phyloP scores from a whole-genome alignment of 176 grass and related monocot species.

The Eragrostis curvula region DNA sequence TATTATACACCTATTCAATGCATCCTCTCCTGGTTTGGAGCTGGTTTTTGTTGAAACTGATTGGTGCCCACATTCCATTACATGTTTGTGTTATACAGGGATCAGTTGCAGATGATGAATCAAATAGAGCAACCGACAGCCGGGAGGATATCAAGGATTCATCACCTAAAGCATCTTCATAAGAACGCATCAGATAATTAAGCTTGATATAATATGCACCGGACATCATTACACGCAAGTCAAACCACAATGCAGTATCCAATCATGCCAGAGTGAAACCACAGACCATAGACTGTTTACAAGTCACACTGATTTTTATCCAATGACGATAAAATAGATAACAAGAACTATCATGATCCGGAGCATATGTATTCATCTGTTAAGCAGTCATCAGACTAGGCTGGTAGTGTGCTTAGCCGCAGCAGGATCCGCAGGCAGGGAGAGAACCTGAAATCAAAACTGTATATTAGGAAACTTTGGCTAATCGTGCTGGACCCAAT shows the following conservation, averaged over 20 bases:
- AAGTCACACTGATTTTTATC: constrained; percentile 18
- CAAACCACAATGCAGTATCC: not conserved
- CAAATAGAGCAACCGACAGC: not conserved
- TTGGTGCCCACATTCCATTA: too few relatives aligned
- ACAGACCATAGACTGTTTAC: constrained; percentile 19
- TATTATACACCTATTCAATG: too few relatives aligned
- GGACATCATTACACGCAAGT: not conserved
- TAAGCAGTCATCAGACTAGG: constrained; percentile 7
- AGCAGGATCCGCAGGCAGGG: constrained; percentile 98
- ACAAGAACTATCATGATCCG: not conserved
- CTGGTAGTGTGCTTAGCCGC: constrained; percentile 45
- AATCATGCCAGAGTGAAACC: constrained; percentile 13
- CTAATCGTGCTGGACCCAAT: not conserved
- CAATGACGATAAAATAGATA: constrained; percentile 2
- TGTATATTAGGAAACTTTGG: constrained; percentile 14
- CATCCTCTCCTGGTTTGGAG: too few relatives aligned
- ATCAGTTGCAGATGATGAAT: not conserved
- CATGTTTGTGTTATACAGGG: not conserved
- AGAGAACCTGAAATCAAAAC: constrained; percentile 75
- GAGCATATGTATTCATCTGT: constrained; percentile 19
- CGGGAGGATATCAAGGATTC: not conserved
- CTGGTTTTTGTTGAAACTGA: not conserved
- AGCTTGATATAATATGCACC: too few relatives aligned
- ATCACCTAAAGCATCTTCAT: not conserved
- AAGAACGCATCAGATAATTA: too few relatives aligned